Conservation (phyloP, 768 basidiomycete species). For the Cystobasidium onofrii region DNA sequence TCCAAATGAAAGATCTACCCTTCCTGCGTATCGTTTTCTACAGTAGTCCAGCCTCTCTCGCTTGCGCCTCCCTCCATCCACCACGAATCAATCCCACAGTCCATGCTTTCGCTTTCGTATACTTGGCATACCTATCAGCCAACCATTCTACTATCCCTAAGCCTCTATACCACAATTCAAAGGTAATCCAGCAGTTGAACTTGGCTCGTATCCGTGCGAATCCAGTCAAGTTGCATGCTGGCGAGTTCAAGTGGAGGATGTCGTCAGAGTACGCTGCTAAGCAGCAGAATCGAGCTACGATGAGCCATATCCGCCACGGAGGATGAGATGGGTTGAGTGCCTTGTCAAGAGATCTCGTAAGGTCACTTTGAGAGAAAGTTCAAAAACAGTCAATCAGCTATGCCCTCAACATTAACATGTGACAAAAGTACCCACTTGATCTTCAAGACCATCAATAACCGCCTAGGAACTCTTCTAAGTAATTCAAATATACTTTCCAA, state of each 20-base stretch:
- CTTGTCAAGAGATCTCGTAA: conserved; percentile 39
- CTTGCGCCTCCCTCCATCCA: conserved; percentile 10
- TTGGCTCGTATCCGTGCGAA: not conserved
- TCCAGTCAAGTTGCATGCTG: not conserved
- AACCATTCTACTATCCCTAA: conserved; percentile 19
- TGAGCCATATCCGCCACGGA: conserved; percentile 76
- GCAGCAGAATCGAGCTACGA: conserved; percentile 32
- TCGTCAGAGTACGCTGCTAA: conserved; percentile 28
- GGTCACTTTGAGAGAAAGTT: conserved; percentile 33
- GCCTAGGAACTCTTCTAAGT: conserved; percentile 71
- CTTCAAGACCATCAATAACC: conserved; percentile 52
- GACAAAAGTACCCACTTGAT: conserved; percentile 49
- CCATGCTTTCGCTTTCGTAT: not conserved
- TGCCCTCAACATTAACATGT: not conserved
- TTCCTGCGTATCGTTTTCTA: too few relatives aligned
- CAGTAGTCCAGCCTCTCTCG: conserved; percentile 25
- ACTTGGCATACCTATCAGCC: conserved; percentile 24
- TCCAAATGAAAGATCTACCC: too few relatives aligned
- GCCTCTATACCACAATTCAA: conserved; percentile 18
- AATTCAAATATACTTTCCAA: conserved; percentile 79
- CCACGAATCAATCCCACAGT: conserved; percentile 7
- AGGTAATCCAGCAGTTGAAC: conserved; percentile 8
- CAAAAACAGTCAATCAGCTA: not conserved
- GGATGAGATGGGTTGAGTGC: conserved; percentile 71
- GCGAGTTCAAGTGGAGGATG: conserved; percentile 6